These are phyloP conservation scores for slime mould (Dictyostelium discoideum) DNA, from an alignment of 78 protist species.

Conservation along the genomic window DNA sequence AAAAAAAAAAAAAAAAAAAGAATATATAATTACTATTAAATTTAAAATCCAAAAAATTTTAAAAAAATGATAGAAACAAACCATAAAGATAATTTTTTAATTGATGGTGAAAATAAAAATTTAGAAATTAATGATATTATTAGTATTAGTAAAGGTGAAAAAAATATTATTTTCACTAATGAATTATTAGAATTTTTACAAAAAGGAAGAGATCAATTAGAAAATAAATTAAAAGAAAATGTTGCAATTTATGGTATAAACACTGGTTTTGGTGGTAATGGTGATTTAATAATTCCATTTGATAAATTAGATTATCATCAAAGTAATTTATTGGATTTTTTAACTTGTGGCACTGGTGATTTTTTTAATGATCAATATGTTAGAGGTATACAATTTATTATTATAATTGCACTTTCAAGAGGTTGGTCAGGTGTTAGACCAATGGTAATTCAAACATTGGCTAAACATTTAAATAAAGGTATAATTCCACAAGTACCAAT, in stretches of 20 bases:
- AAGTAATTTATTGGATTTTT: conserved; percentile 9
- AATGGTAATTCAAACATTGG: neutral
- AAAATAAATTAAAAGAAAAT: neutral
- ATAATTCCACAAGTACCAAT: conserved; percentile 3
- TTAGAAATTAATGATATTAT: neutral
- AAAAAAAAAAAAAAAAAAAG: too few relatives aligned
- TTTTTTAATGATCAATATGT: neutral
- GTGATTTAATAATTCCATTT: neutral
- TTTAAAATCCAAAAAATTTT: too few relatives aligned
- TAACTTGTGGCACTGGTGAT: neutral
- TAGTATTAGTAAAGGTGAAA: neutral
- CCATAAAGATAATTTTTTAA: neutral
- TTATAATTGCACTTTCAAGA: neutral
- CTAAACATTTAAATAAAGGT: neutral
- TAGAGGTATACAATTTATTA: neutral
- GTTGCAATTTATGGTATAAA: neutral
- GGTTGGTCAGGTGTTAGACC: conserved; percentile 26
- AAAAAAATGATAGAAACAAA: neutral
- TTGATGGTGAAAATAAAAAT: neutral
- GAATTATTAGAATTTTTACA: neutral
- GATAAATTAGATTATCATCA: neutral
- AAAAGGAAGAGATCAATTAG: conserved; percentile 10
- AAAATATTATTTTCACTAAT: neutral
- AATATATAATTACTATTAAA: too few relatives aligned
- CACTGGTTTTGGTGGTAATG: conserved; percentile 31